Conservation (phyloP, 345 rosid genomes). For the Trapa bicornis region DNA sequence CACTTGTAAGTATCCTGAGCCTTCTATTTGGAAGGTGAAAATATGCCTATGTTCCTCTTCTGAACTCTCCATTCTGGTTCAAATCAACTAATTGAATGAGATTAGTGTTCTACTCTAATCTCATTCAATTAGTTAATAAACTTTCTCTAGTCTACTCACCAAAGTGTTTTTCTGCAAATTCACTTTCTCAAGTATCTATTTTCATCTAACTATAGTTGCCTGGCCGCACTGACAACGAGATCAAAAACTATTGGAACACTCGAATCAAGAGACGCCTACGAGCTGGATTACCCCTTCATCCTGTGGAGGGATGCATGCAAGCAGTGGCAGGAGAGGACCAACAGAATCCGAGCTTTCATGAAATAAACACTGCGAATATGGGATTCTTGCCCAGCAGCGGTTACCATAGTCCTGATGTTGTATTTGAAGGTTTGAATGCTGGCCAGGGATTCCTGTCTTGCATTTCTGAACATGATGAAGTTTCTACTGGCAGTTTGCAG, state of each 20-base stretch:
- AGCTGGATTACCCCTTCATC: conserved; percentile 95
- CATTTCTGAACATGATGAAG: conserved; percentile 51
- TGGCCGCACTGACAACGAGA: conserved; percentile 98
- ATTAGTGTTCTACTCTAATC: no score
- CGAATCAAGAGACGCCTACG: conserved; percentile 83
- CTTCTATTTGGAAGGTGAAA: background rate
- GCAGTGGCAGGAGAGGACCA: conserved; percentile 42
- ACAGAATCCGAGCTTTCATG: conserved; percentile 24
- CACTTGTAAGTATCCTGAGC: conserved; percentile 52
- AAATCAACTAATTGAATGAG: no score
- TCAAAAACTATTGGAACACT: conserved; percentile 98
- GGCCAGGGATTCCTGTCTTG: conserved; percentile 36
- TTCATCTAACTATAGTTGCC: conserved; percentile 47
- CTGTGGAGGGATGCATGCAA: conserved; percentile 60
- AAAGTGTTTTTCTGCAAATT: conserved; percentile 5
- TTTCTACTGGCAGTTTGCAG: conserved; percentile 42
- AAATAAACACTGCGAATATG: conserved; percentile 26
- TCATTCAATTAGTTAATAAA: no score
- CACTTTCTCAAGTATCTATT: background rate
- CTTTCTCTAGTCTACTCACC: background rate
- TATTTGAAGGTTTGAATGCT: conserved; percentile 56
- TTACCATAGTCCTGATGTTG: conserved; percentile 48
- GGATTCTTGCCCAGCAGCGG: conserved; percentile 41
- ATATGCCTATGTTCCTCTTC: background rate
- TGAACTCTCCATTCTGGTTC: background rate